Evolutionary conservation across 2,329 filamentous ascomycete species (phyloP).

Genomic region (Dendryphion nanum): DNA sequence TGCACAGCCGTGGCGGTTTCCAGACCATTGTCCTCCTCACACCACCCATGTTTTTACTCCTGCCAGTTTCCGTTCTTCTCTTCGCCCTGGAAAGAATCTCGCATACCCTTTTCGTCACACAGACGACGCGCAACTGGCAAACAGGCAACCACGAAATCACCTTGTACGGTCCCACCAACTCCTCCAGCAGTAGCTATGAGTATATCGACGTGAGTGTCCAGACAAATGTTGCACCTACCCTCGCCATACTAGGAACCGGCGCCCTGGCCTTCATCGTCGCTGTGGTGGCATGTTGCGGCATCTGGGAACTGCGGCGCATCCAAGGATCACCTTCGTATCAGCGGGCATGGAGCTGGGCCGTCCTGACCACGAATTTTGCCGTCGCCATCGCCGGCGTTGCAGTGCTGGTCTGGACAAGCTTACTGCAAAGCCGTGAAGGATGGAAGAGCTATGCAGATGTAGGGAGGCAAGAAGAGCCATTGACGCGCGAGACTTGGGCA

Average conservation of each 20-base stretch:
- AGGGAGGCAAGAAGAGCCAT: constrained; percentile 8
- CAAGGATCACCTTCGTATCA: constrained; percentile 21
- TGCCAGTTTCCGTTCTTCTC: constrained; percentile 19
- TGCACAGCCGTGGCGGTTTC: constrained; percentile 7
- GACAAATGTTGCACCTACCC: constrained; percentile 12
- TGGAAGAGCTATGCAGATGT: constrained; percentile 21
- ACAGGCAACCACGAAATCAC: constrained; percentile 1
- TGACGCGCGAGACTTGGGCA: constrained; percentile 26
- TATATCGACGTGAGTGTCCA: constrained; percentile 12
- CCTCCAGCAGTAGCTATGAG: not conserved
- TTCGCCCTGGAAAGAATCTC: constrained; percentile 28
- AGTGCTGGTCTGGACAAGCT: constrained; percentile 20
- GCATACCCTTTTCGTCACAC: constrained; percentile 11
- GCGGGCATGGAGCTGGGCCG: constrained; percentile 25
- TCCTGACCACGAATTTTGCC: constrained; percentile 15
- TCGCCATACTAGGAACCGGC: constrained; percentile 18
- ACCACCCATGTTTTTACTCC: constrained; percentile 21
- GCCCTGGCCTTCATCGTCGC: constrained; percentile 16
- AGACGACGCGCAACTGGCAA: constrained; percentile 11
- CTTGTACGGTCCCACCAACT: constrained; percentile 9
- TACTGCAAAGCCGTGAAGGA: constrained; percentile 12
- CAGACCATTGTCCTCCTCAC: constrained; percentile 20
- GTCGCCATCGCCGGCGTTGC: constrained; percentile 16
- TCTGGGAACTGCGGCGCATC: constrained; percentile 29
- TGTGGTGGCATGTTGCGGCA: constrained; percentile 18